Percentiles rank a stretch among this genome's conserved stretches.
Conservation (phyloP, 805 yeast genomes). For the Allodekkera sacchari region DNA sequence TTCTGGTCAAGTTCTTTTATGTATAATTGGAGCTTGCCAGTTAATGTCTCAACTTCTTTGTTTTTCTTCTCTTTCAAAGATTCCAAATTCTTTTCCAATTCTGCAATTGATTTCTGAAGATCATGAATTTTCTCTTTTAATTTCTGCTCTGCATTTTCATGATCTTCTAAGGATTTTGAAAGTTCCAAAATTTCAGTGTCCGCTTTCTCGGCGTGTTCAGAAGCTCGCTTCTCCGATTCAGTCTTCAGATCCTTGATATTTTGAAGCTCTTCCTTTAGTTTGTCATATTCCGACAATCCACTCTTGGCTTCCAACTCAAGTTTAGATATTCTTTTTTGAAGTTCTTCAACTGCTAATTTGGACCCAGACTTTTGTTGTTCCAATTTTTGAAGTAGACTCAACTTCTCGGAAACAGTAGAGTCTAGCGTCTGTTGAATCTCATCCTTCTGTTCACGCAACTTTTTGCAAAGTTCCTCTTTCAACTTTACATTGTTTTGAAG, state of each 20-base stretch:
- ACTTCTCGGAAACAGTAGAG: too few species aligned
- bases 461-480: background rate
- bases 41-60: conserved; percentile 1
- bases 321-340: background rate
- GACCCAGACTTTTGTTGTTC: too few species aligned
- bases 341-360: background rate
- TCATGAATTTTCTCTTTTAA: background rate
- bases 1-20: background rate
- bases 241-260: background rate
- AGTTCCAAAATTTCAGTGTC: background rate
- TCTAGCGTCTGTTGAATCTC: too few species aligned
- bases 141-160: background rate
- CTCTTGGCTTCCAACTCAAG: background rate
- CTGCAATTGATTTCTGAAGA: background rate
- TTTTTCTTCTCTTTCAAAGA: background rate
- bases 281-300: background rate
- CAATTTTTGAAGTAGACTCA: too few species aligned
- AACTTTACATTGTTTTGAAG: background rate
- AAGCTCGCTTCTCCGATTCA: background rate
- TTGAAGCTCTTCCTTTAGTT: background rate
- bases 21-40: background rate
- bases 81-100: conserved; percentile 2
- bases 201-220: too few species aligned
- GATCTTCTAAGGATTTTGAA: too few species aligned
- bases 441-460: background rate